Base-by-base conservation (phyloP, 1,284 basidiomycete species). In the Heterobasidion parviporum region DNA sequence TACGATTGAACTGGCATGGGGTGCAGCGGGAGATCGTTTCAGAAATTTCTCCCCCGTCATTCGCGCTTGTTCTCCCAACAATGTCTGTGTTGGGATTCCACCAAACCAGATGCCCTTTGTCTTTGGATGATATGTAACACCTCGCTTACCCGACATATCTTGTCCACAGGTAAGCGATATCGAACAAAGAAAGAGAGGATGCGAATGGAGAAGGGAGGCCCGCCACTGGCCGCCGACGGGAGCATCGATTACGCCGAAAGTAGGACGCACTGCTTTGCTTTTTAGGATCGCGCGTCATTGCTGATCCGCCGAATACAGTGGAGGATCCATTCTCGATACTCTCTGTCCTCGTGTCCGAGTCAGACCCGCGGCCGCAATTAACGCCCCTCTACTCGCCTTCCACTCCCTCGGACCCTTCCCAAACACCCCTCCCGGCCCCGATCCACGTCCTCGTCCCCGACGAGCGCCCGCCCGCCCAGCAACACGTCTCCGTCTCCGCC, bases 171-270 rank as follows among this genome's bases (percentile, higher is more conserved):
- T 12, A 89, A 89, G 63, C 77, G 80, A 20, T 88, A 88, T 64
- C 80, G 79, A 55, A 89, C 87, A 1, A 90, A 90, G 72, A 89
- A 86, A 62, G 88, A 90, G 62, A 74, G 87, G 12, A 62, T 89
- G 58, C 75, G 83, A 20, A 76, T 89, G 52, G 87, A 90, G 64
- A 83, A 79, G 58, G 82, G 82, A 56, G 88, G 88, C 0, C 84
- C 83, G 14, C 87, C 87, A 0, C 74, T 76, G 26, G 73, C 74
- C 7, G 63, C 79, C 12, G 87, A 90, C 62, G 88, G 88, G 20
- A 90, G 87, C 68, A 70, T 90, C 34, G 82, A 88, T 66, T 90
- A 88, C 62, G 65, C 75, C 14, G 80, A 87, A 66, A 81, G 87
- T 89, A 66, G 26, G 26, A 26, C 35, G 80, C 70, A n/a, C 34